Percentiles rank a stretch among this genome's conserved stretches.
These are phyloP conservation scores for Solanum chacoense DNA, from an alignment of 305 asterid genomes.

Conservation along the genomic window DNA sequence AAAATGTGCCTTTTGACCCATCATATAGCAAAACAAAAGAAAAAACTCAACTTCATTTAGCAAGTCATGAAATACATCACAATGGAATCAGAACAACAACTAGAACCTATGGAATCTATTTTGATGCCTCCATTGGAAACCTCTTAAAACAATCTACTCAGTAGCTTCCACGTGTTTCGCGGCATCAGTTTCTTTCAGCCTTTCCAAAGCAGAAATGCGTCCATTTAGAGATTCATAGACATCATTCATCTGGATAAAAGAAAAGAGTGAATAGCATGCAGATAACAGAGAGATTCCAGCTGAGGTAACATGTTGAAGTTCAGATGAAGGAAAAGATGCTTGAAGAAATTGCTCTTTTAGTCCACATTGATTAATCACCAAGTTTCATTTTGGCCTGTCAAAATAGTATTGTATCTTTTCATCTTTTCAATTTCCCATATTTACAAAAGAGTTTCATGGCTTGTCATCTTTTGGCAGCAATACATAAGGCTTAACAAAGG, in stretches of 20 bases:
- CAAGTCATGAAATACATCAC: neutral
- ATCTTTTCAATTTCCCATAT: neutral
- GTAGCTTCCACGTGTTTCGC: constrained; percentile 48
- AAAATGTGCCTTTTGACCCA: neutral
- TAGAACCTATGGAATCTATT: neutral
- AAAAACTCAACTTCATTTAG: neutral
- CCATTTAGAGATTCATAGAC: constrained; percentile 55
- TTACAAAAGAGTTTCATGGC: neutral
- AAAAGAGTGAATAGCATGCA: neutral
- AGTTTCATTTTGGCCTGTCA: neutral
- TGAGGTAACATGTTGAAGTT: neutral
- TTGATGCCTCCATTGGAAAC: neutral
- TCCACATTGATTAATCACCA: neutral
- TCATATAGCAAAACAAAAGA: neutral
- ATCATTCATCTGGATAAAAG: constrained; percentile 33
- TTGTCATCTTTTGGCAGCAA: neutral
- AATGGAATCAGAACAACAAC: neutral
- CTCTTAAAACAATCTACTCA: constrained; percentile 22
- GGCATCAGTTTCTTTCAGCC: constrained; percentile 45
- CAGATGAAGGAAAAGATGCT: neutral
- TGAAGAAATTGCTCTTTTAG: neutral
- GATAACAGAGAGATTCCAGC: neutral
- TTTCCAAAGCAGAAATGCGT: constrained; percentile 66
- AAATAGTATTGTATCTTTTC: neutral
- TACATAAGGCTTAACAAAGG: neutral